Base-by-base conservation (phyloP, 2,329 filamentous ascomycete genomes). In the Penicillium sp. region DNA sequence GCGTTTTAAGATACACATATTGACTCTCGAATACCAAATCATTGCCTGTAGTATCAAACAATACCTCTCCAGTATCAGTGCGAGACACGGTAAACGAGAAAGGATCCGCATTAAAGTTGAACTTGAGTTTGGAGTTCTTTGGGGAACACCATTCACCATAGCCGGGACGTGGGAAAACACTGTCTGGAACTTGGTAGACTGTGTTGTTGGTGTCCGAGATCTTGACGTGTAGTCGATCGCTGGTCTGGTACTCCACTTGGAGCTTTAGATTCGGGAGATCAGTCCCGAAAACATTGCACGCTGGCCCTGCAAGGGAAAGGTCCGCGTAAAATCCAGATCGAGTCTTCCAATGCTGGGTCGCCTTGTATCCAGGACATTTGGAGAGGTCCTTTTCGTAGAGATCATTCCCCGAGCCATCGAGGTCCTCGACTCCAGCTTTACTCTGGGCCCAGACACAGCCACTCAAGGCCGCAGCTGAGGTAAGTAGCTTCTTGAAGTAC, bases 11-110 rank as follows among this genome's bases (percentile, higher is more conserved):
- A 24, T 86, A 82, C 14, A 91, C 71, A 62, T 89, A 91, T 69
- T 91, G 87, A 13, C 83, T 83, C 73, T 91, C 86, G 61, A 90
- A 91, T 26, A 91, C 78, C 9, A 91, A 73, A 13, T 77, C 76
- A 7, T 81, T 79, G 2, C 81, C 84, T 0, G 83, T 83, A 0
- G 87, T 88, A 63, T 90, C 85, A 67, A 89, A 88, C 11, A 89
- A 37, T 4, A 54, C 44, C 36, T 62, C 59, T 3, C 48, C 48
- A 16, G 44, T 60, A n/a, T 48, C 49, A 24, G 52, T 56, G 14
- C 60, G 59, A 40, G 46, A 43, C 6, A 90, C 77, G 0, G 75
- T 77, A 72, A 90, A 90, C 10, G 81, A 83, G 72, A 89, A 88
- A 0, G 87, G 87, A 10, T 55, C 48, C 9, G 52, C 52, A n/a